Evolutionary conservation across 1,139 yeast genomes (phyloP), one percentile per base, ranked within the genome.

Genomic region (Tardiomyces blankii): DNA sequence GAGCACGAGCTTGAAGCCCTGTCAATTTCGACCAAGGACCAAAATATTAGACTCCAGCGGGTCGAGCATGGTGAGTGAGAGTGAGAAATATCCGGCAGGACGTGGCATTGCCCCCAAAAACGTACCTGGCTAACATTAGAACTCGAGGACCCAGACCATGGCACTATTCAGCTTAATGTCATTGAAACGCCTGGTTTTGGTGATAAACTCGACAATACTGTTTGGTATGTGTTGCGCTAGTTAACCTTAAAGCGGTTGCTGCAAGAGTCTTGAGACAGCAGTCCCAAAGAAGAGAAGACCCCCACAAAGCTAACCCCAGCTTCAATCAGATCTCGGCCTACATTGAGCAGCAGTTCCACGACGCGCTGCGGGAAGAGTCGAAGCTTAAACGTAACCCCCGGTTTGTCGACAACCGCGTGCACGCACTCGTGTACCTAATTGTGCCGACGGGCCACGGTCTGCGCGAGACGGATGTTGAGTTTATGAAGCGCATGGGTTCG

Each of bases 271-370:
- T n/a, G n/a, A n/a, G n/a, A n/a, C n/a, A n/a, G n/a, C n/a, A n/a
- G n/a, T n/a, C n/a, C n/a, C n/a, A n/a, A n/a, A n/a, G n/a, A n/a
- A n/a, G n/a, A n/a, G n/a, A n/a, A n/a, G n/a, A n/a, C n/a, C n/a
- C n/a, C n/a, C n/a, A n/a, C n/a, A n/a, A n/a, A 4, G 16, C 35
- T 30, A 30, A 30, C 35, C 5, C 35, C n/a, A 30, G 87, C 61
- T 83, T 85, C 59, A 72, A 70, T 35, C 83, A 83, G 53, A 80
- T 91, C 49, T 79, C 81, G 46, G 77, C 76, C 49, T 89, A 80
- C 62, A 69, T 91, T 54, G 91, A 85, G 60, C 86, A 81, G 60
- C 96, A 89, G 64, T 89, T 85, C 63, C 98, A 91, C 64, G 87
- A 84, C 56, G 93, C 89, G 39, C 74, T 91, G 54, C 81, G 86